Evolutionary conservation across 1,284 basidiomycete genomes (phyloP), one percentile per base, ranked within the genome.

Genomic region (Tilletiaria anomala): DNA sequence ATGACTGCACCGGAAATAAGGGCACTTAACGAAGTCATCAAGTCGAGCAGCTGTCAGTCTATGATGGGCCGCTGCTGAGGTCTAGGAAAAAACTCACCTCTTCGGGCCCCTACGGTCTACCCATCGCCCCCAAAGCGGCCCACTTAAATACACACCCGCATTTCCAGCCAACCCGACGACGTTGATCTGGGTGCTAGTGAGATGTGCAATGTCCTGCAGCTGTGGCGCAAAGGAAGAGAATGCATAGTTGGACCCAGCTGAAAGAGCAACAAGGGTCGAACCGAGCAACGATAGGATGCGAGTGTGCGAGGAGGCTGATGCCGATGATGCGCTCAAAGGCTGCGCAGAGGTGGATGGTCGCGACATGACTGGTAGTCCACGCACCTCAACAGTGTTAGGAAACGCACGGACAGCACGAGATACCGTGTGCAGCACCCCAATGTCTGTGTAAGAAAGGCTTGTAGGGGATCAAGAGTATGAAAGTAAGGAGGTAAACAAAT

Each of bases 101-200:
- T 45, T 47, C n/a, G 61, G 62, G 2, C 64, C 61, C 0, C 48
- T 43, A 35, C 50, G 48, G 44, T 65, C 61, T 35, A 65, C 58
- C 35, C 51, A 58, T 5, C 54, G 35, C 4, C 64, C 62, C 56
- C 60, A 60, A 20, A 65, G 46, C 2, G 60, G 61, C 2, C 60
- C 59, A 12, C 54, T 57, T 15, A 65, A 48, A 31, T 63, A 65
- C 33, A 65, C 65, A 36, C 68, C 68, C 2, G 65, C 58, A 46
- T 69, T 69, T 10, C 68, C 68, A 1, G 58, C 53, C 6, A 67
- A 61, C n/a, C 65, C 66, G 23, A 70, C 60, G 6, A 70, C 48
- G 46, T 69, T 69, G 50, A 68, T 51, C 45, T 68, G 57, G 1
- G 61, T 63, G 4, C 56, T 59, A 0, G 61, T 57, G 12, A 70